Base-by-base conservation (phyloP, 129 eudicot species). In the Cynara cardunculus region DNA sequence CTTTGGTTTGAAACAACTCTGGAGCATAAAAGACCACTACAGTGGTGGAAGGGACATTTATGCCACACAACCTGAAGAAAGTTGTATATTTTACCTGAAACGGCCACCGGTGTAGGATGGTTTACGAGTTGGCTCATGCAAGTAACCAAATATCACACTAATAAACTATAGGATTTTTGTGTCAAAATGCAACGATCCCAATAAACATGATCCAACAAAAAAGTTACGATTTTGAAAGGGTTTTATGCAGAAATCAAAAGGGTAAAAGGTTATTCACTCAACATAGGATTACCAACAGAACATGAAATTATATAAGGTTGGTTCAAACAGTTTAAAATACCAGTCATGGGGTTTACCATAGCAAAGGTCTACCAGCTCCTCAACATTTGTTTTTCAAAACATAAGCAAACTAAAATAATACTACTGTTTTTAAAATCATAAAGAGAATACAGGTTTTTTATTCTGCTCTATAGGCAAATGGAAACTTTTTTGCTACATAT, bases 401-500 rank as follows among this genome's bases (percentile, higher is more conserved):
- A 78, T 73, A 86, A 19, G 10, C 28, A 31, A 82, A 72, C 64
- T 53, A 65, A 82, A 79, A 80, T 61, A 79, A 80, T 77, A 88
- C 65, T 89, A 90, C 21, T 2, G 87, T 82, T 85, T 91, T 87
- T 78, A 69, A 84, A 91, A 87, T 31, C 69, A 79, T 69, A 76
- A 78, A 64, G 73, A 78, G 76, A 83, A 83, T 87, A 92, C 97
- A 92, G 70, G 59, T 81, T 87, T 88, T 87, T 83, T 85, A 88
- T 87, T 82, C 88, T 77, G 77, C 90, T 84, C 94, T 87, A 87
- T 85, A 79, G 77, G 84, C 79, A 90, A 88, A 84, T 84, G 78
- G 85, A 65, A 78, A 86, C 83, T 56, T 88, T 89, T 90, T 88
- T 86, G 90, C 91, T 87, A 92, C 85, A 87, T 83, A 80, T 82